Conservation (phyloP, 768 basidiomycete species). For the Mycena filopes region DNA sequence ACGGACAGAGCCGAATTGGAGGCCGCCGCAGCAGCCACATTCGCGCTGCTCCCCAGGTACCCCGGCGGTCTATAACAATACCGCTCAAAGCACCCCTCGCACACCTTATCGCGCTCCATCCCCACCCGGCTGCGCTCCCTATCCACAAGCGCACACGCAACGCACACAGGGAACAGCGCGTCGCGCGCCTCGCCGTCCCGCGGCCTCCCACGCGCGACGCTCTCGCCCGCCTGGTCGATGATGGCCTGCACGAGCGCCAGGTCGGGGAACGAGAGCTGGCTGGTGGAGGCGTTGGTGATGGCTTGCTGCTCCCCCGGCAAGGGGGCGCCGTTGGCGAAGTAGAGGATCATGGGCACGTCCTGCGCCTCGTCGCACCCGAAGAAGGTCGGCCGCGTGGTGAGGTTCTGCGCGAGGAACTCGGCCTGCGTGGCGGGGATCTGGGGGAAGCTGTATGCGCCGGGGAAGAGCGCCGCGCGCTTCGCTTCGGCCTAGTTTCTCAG, state of each 20-base stretch:
- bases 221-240: slow-evolving; percentile 56
- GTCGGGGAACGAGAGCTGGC: slow-evolving; percentile 49
- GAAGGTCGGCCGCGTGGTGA: slow-evolving; percentile 54
- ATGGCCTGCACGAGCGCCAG: slow-evolving; percentile 50
- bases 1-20: too few relatives aligned
- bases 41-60: too few relatives aligned
- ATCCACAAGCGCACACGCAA: slow-evolving; percentile 64
- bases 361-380: slow-evolving; percentile 53
- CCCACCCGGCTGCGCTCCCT: slow-evolving; percentile 47
- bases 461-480: slow-evolving; percentile 26
- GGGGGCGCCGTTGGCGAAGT: slow-evolving; percentile 64
- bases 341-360: slow-evolving; percentile 61
- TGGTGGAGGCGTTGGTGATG: slow-evolving; percentile 55
- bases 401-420: slow-evolving; percentile 48
- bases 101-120: slow-evolving; percentile 39
- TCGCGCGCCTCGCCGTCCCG: slow-evolving; percentile 41
- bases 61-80: slow-evolving; percentile 46
- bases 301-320: slow-evolving; percentile 45
- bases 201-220: slow-evolving; percentile 55
- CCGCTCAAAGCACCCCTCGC: slow-evolving; percentile 42
- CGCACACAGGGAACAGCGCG: slow-evolving; percentile 56
- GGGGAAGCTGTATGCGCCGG: slow-evolving; percentile 46
- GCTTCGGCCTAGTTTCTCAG: slow-evolving; percentile 17
- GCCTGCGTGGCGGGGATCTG: slow-evolving; percentile 37
- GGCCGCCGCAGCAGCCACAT: too few relatives aligned